A percentile compares a stretch with the other conserved stretches of the same genome.
phyloP scores from a whole-genome alignment of 371 early-diverging fungal genomes.

The Entomophthora muscae region DNA sequence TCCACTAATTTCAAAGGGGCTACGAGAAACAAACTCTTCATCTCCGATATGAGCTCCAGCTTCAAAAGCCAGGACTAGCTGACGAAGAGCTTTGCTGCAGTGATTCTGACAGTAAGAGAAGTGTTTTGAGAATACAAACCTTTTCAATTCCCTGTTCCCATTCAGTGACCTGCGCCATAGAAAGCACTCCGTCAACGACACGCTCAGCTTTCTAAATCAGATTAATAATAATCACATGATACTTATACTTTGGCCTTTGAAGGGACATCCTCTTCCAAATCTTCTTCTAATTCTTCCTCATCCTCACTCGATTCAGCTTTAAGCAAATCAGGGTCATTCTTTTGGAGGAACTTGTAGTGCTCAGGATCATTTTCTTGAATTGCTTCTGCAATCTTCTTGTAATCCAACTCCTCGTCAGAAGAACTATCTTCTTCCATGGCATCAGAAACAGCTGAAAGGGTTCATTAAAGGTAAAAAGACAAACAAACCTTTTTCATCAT shows the following conservation, averaged over 20 bases:
- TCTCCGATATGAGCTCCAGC: constrained; percentile 64
- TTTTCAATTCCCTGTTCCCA: constrained; percentile 47
- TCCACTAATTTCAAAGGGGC: constrained; percentile 45
- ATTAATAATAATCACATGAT: constrained; percentile 1
- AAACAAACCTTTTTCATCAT: constrained; percentile 24
- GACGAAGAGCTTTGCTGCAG: constrained; percentile 37
- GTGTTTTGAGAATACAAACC: neutral
- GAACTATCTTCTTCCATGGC: constrained; percentile 14
- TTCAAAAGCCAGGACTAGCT: constrained; percentile 61
- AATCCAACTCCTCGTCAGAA: constrained; percentile 22
- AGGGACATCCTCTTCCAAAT: constrained; percentile 18
- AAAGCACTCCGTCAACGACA: constrained; percentile 23
- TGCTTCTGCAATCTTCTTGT: constrained; percentile 47
- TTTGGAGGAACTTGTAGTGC: constrained; percentile 70
- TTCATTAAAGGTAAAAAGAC: constrained; percentile 5
- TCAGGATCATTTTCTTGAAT: constrained; percentile 73
- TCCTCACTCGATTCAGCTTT: constrained; percentile 49
- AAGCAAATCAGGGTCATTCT: constrained; percentile 66
- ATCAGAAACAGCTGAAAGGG: constrained; percentile 12
- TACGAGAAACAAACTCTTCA: constrained; percentile 13
- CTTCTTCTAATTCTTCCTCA: constrained; percentile 31
- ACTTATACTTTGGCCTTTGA: too few relatives aligned
- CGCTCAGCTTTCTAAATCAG: constrained; percentile 10
- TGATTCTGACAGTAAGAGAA: constrained; percentile 16
- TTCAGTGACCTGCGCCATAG: constrained; percentile 39